Evolutionary conservation across 805 yeast species (phyloP).

Genomic region (Yamadazyma olivae): DNA sequence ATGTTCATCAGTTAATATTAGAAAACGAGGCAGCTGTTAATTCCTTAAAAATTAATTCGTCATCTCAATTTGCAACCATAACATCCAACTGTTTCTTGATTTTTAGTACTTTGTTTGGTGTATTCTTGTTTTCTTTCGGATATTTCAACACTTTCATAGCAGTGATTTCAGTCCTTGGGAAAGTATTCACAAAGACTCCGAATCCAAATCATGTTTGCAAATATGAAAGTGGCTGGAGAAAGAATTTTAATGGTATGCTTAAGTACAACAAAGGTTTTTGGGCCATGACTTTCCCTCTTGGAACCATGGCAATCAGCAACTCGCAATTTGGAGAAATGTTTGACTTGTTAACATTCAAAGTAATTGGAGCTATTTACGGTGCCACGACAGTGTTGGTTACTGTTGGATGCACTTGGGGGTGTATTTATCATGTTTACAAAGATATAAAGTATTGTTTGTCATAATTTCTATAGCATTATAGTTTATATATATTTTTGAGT

Average conservation of each 20-base stretch:
- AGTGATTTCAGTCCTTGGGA: constrained; percentile 39
- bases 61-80: neutral
- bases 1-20: constrained; percentile 24
- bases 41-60: constrained; percentile 1
- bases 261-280: constrained; percentile 32
- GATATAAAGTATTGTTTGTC: neutral
- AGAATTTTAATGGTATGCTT: constrained; percentile 15
- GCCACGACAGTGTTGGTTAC: constrained; percentile 46
- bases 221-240: constrained; percentile 10
- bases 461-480: too few species aligned
- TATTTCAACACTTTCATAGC: constrained; percentile 46
- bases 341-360: constrained; percentile 55
- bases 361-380: constrained; percentile 61
- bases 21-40: neutral
- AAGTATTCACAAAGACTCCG: constrained; percentile 28
- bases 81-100: constrained; percentile 6
- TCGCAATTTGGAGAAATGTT: constrained; percentile 47
- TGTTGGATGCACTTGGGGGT: constrained; percentile 22
- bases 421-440: neutral
- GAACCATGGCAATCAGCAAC: constrained; percentile 70
- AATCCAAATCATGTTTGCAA: constrained; percentile 19
- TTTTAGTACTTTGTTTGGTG: constrained; percentile 31
- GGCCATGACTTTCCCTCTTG: constrained; percentile 90
- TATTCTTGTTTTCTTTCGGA: constrained; percentile 53
- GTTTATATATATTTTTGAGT: too few species aligned